phyloP scores from a whole-genome alignment of 2,329 filamentous ascomycete species.

The Venturia aucupariae region DNA sequence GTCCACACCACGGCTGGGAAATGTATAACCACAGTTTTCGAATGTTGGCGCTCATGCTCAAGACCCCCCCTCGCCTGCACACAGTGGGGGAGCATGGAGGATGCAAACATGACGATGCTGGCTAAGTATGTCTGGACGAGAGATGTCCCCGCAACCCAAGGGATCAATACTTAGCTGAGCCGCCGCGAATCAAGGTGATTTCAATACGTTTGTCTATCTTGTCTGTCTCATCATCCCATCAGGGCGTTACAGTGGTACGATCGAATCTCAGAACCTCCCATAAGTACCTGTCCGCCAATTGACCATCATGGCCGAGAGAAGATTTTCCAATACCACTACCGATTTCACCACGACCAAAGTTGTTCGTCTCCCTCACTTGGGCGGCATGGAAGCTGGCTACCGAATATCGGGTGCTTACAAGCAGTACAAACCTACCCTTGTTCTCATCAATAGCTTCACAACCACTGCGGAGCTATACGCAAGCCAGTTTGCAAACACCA shows the following conservation, averaged over 20 bases:
- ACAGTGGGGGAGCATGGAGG: background rate
- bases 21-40: no score
- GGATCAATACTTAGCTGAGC: background rate
- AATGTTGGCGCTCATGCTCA: no score
- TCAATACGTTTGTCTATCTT: background rate
- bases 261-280: background rate
- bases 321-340: slow-evolving; percentile 20
- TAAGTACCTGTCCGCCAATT: background rate
- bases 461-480: slow-evolving; percentile 39
- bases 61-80: background rate
- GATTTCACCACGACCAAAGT: slow-evolving; percentile 17
- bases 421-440: slow-evolving; percentile 38
- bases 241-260: background rate
- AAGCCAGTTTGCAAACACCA: slow-evolving; percentile 29
- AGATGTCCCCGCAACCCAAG: background rate
- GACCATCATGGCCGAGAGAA: background rate
- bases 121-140: background rate
- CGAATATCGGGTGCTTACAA: slow-evolving; percentile 29
- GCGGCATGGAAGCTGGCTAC: slow-evolving; percentile 41
- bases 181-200: background rate
- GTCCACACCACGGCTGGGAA: no score
- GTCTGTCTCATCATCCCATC: background rate
- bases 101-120: background rate
- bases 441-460: slow-evolving; percentile 44
- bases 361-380: slow-evolving; percentile 40